Conservation (phyloP, 495 filamentous ascomycete species). For the Hypoxylon fragiforme region DNA sequence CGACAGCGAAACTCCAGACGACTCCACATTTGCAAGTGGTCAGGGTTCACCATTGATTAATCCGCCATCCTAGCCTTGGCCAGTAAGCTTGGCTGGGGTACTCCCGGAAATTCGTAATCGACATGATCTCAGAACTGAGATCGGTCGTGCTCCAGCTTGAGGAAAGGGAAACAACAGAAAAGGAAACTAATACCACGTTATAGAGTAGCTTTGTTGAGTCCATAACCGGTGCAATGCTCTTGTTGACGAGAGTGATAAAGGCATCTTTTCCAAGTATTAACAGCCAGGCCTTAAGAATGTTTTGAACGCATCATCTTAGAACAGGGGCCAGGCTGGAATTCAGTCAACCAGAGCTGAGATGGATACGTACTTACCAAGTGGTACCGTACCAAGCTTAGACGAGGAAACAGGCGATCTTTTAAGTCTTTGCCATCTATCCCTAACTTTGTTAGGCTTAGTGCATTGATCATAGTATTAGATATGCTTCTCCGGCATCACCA, state of each 20-base stretch:
- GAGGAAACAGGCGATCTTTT: slow-evolving; percentile 31
- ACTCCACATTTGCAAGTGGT: slow-evolving; percentile 32
- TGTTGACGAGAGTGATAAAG: not conserved
- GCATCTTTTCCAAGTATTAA: not conserved
- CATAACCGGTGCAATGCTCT: not conserved
- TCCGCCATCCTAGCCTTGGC: slow-evolving; percentile 35
- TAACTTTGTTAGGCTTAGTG: slow-evolving; percentile 27
- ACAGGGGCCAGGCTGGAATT: slow-evolving; percentile 12
- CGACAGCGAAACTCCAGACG: slow-evolving; percentile 40
- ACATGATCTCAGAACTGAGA: slow-evolving; percentile 31
- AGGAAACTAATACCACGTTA: not conserved
- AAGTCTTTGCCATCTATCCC: slow-evolving; percentile 29
- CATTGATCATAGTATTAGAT: slow-evolving; percentile 35
- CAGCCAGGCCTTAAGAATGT: not conserved
- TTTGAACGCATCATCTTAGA: not conserved
- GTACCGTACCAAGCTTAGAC: slow-evolving; percentile 24
- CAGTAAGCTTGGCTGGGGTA: slow-evolving; percentile 31
- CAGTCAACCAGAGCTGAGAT: slow-evolving; percentile 18
- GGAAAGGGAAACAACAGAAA: not conserved
- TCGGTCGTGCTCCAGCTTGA: slow-evolving; percentile 20
- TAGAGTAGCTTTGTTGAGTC: not conserved
- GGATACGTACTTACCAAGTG: slow-evolving; percentile 14
- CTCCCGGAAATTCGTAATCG: slow-evolving; percentile 38
- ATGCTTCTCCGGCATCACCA: slow-evolving; percentile 25
- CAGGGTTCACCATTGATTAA: slow-evolving; percentile 35